phyloP scores from a whole-genome alignment of 345 rosid species.

The Sisymbrium irio region DNA sequence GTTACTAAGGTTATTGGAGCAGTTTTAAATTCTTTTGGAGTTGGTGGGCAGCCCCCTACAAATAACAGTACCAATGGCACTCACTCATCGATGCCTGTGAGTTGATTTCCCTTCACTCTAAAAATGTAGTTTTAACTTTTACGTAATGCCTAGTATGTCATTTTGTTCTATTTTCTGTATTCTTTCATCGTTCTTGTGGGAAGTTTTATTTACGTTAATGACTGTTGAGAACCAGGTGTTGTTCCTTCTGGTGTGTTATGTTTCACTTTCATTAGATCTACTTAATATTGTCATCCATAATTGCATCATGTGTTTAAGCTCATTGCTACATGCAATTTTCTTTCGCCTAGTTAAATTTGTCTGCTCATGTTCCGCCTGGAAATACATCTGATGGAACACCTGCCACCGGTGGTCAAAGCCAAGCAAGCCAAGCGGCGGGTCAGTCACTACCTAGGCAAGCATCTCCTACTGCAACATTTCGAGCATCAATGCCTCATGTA shows the following conservation, averaged over 20 bases:
- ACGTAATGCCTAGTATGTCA: neutral
- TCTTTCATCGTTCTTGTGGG: neutral
- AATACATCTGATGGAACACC: constrained; percentile 44
- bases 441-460: constrained; percentile 52
- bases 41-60: constrained; percentile 54
- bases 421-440: constrained; percentile 47
- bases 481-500: constrained; percentile 47
- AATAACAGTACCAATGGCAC: constrained; percentile 38
- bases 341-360: constrained; percentile 44
- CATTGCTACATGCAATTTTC: neutral
- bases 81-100: constrained; percentile 53
- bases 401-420: constrained; percentile 45
- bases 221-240: neutral
- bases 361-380: constrained; percentile 51
- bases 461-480: constrained; percentile 51
- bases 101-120: constrained; percentile 19
- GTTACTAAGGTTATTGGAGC: constrained; percentile 72
- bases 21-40: constrained; percentile 77
- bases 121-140: neutral
- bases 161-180: neutral
- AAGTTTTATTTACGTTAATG: neutral
- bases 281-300: neutral
- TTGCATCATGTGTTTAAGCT: neutral
- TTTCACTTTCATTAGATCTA: neutral
- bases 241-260: neutral